Base-by-base conservation (phyloP, 176 grass and related monocot genomes). In the Rhynchospora breviuscula region DNA sequence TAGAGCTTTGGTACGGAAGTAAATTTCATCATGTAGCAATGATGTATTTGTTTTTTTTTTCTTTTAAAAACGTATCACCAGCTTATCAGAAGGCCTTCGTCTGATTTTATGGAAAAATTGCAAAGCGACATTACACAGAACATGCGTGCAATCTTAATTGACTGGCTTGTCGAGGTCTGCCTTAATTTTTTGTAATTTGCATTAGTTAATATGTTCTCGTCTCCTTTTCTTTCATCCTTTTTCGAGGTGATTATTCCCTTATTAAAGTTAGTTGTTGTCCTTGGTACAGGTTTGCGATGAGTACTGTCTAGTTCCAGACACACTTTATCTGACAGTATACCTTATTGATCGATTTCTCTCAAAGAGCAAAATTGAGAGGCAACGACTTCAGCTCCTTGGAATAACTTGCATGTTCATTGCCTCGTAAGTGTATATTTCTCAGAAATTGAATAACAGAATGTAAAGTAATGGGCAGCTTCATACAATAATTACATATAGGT, bases 361-460 rank as follows among this genome's bases (percentile, higher is more conserved):
- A 43, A 82, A 43, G 18, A 91, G 80, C 40, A 93, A 82, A 85
- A 95, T 98, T 19, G 85, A 98, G 84, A 91, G 77, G 21, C 86
- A 87, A 68, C 89, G 79, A 68, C 69, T 98, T 13, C 96, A 98
- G 77, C 89, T 98, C 59, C 89, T 98, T 81, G 96, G 96, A 81
- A 86, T 98, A 85, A 93, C 96, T 14, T 90, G 91, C 85, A 91
- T 98, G 96, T 65, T 98, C 69, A 93, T 98, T 87, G 96, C 96
- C 43, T 95, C 93, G 96, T 98, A 93, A 95, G 87, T 88, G 66
- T 7, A 81, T 64, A 7, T 9, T 33, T 80, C 56, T 80, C 78
- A 22, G 22, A 66, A 51, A 51, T 82, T 66, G 14, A 68, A 66
- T 82, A 52, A 29, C 13, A 65, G 11, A 13, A 25, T 64, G 12